Conservation (phyloP, 768 basidiomycete genomes). For the Leccinellum albellum region DNA sequence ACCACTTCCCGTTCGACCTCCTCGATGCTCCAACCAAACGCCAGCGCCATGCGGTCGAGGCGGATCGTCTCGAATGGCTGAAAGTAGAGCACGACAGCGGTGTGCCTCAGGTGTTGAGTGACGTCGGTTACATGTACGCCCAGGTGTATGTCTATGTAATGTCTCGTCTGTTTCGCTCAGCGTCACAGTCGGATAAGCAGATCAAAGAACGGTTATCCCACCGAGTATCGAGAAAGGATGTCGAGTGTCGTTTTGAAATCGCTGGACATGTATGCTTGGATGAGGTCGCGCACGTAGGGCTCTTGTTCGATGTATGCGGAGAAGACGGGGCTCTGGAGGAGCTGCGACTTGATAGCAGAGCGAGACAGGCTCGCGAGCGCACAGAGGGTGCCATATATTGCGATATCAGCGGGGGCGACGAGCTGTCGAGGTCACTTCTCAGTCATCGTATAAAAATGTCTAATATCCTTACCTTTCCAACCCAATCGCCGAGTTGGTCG, state of each 20-base stretch:
- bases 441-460: neutral
- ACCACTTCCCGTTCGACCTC: slow-evolving; percentile 75
- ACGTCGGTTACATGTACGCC: slow-evolving; percentile 62
- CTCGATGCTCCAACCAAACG: slow-evolving; percentile 78
- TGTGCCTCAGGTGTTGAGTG: slow-evolving; percentile 65
- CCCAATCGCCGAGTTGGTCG: slow-evolving; percentile 74
- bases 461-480: slow-evolving; percentile 50
- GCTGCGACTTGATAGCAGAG: slow-evolving; percentile 59
- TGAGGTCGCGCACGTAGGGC: slow-evolving; percentile 79
- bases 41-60: slow-evolving; percentile 77
- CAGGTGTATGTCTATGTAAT: slow-evolving; percentile 77
- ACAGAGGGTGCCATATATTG: slow-evolving; percentile 81
- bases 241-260: slow-evolving; percentile 82
- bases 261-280: slow-evolving; percentile 82
- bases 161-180: slow-evolving; percentile 55
- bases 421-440: slow-evolving; percentile 36
- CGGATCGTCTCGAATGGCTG: slow-evolving; percentile 84
- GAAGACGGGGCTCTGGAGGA: slow-evolving; percentile 69
- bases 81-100: slow-evolving; percentile 84
- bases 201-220: slow-evolving; percentile 28
- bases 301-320: slow-evolving; percentile 80
- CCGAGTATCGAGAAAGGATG: slow-evolving; percentile 68
- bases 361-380: slow-evolving; percentile 77
- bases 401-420: slow-evolving; percentile 78
- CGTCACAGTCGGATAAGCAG: neutral